These are phyloP conservation scores for Metschnikowia shivogae DNA, from an alignment of 805 yeast species.

Conservation along the genomic window DNA sequence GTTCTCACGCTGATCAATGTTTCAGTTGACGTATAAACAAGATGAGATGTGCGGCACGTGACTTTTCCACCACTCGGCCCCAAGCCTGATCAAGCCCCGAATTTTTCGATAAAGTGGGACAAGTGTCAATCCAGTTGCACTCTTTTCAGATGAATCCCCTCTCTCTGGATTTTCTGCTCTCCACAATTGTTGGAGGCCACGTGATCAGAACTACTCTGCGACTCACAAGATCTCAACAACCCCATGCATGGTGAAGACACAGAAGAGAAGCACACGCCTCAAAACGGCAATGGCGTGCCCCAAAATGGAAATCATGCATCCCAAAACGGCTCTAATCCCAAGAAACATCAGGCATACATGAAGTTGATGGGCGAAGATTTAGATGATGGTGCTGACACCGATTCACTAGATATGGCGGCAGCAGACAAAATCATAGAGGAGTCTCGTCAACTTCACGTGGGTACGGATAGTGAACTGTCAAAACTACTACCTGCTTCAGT, in stretches of 20 bases:
- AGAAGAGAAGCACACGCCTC: too few relatives aligned
- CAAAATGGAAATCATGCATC: too few relatives aligned
- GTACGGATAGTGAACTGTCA: neutral
- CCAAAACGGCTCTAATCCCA: neutral
- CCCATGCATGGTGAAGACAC: too few relatives aligned
- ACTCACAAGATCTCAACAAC: too few relatives aligned
- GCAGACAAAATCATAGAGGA: conserved; percentile 39
- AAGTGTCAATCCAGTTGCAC: too few relatives aligned
- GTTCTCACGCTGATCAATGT: neutral
- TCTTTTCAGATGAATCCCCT: too few relatives aligned
- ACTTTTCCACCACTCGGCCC: neutral
- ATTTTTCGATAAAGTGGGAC: too few relatives aligned
- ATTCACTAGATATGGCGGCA: conserved; percentile 36
- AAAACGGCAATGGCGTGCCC: too few relatives aligned
- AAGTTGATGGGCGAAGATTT: conserved; percentile 32
- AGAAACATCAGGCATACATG: conserved; percentile 22
- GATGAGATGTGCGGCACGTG: conserved; percentile 2
- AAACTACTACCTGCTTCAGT: neutral
- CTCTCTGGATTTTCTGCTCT: too few relatives aligned
- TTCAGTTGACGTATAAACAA: neutral
- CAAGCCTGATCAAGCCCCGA: too few relatives aligned
- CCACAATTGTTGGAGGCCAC: too few relatives aligned
- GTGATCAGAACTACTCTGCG: too few relatives aligned
- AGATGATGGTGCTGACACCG: conserved; percentile 22
- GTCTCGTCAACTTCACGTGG: conserved; percentile 12